phyloP scores from a whole-genome alignment of 2,329 filamentous ascomycete genomes.

The Diaporthe velutina region DNA sequence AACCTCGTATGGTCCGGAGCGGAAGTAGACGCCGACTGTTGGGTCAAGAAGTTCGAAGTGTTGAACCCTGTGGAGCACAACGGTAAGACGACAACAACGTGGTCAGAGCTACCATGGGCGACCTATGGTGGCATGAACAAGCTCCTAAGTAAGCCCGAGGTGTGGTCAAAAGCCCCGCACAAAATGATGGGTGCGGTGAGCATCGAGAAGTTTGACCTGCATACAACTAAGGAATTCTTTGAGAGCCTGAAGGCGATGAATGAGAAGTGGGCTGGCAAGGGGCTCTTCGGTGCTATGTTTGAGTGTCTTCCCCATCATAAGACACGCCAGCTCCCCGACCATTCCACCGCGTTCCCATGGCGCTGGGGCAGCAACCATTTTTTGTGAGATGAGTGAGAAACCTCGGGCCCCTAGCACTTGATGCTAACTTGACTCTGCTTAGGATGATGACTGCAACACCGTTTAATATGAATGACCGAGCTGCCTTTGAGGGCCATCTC shows the following conservation, averaged over 20 bases:
- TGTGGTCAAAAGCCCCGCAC: background rate
- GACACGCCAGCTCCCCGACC: background rate
- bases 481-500: background rate
- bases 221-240: background rate
- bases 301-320: conserved; percentile 6
- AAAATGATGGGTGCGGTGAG: conserved; percentile 26
- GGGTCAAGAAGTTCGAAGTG: background rate
- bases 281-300: conserved; percentile 20
- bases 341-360: conserved; percentile 18
- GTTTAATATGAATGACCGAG: background rate
- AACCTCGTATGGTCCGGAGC: conserved; percentile 24
- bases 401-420: fast-evolving
- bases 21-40: background rate
- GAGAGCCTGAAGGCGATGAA: conserved; percentile 19
- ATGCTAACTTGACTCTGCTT: background rate
- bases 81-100: background rate
- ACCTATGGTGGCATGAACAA: conserved; percentile 24
- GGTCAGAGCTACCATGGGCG: conserved; percentile 17
- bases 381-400: background rate
- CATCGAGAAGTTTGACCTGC: conserved; percentile 3
- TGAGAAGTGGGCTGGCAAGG: conserved; percentile 25
- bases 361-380: conserved; percentile 19
- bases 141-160: conserved; percentile 13
- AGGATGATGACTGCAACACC: conserved; percentile 29
- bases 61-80: background rate